Evolutionary conservation across 2,329 filamentous ascomycete genomes (phyloP).

Genomic region (Fusarium pilosicola): DNA sequence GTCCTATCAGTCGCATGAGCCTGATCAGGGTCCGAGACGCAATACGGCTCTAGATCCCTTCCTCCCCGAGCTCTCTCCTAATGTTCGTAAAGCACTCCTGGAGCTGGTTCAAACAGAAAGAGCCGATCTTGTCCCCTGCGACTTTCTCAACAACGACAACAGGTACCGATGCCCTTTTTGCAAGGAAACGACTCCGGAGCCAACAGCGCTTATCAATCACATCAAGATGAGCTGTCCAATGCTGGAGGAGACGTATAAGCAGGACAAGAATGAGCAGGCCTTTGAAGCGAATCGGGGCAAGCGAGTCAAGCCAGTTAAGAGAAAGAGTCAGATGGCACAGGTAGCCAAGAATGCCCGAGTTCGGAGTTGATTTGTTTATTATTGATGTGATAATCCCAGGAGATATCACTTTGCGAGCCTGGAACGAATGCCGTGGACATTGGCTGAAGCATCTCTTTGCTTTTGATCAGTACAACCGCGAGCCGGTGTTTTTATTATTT

Average conservation of each 20-base stretch:
- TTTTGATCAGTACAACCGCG: not conserved
- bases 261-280: not conserved
- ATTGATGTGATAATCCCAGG: not conserved
- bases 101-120: not conserved
- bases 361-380: not conserved
- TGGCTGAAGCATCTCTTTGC: not conserved
- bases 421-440: not conserved
- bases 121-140: not conserved
- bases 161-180: conserved; percentile 21
- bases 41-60: not conserved
- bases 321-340: not conserved
- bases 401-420: not conserved
- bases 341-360: not conserved
- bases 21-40: not conserved
- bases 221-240: not conserved
- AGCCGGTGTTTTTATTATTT: not conserved
- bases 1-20: not conserved
- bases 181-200: not conserved
- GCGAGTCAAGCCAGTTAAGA: not conserved
- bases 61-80: not conserved
- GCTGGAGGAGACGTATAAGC: not conserved
- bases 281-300: not conserved
- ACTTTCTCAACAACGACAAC: conserved; percentile 4
- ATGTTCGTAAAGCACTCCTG: not conserved
- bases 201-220: conserved; percentile 1